These are phyloP conservation scores for Catharanthus roseus DNA, from an alignment of 257 asterid species.

Conservation along the genomic window DNA sequence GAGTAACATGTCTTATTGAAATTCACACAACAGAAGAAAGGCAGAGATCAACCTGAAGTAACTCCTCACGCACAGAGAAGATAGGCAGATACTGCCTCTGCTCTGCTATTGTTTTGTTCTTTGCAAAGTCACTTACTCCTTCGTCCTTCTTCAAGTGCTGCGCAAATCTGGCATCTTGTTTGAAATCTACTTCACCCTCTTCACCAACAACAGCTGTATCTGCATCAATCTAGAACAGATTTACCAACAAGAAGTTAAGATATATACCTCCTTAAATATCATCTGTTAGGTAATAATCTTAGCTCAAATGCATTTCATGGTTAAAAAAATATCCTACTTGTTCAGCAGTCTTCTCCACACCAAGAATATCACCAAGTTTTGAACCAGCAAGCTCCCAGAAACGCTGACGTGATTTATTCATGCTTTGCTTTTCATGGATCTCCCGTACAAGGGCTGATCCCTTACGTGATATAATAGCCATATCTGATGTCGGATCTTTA, in stretches of 20 bases:
- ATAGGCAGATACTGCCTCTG: slow-evolving; percentile 93
- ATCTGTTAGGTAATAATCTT: slow-evolving; percentile 1
- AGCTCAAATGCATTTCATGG: slow-evolving; percentile 12
- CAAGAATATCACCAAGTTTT: slow-evolving; percentile 86
- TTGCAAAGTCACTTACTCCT: slow-evolving; percentile 78
- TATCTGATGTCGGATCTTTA: slow-evolving; percentile 96
- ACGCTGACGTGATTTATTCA: slow-evolving; percentile 88
- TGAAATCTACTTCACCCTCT: slow-evolving; percentile 93
- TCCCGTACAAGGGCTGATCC: slow-evolving; percentile 87
- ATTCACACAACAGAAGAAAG: not conserved
- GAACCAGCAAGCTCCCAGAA: slow-evolving; percentile 99
- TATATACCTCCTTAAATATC: slow-evolving; percentile 6
- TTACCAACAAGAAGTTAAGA: slow-evolving; percentile 21
- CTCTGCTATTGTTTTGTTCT: slow-evolving; percentile 63
- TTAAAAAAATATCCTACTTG: slow-evolving; percentile 49
- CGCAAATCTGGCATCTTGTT: slow-evolving; percentile 87
- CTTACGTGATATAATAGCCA: slow-evolving; percentile 96
- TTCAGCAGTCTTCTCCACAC: slow-evolving; percentile 90
- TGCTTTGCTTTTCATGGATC: slow-evolving; percentile 90
- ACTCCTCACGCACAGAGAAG: slow-evolving; percentile 89
- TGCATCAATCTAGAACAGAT: slow-evolving; percentile 73
- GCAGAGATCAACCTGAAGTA: slow-evolving; percentile 63
- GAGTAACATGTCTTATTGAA: not conserved
- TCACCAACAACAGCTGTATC: slow-evolving; percentile 96
- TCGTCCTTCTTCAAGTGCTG: slow-evolving; percentile 84